Evolutionary conservation across 2,329 filamentous ascomycete species (phyloP).

Genomic region (Aureobasidium sp.): DNA sequence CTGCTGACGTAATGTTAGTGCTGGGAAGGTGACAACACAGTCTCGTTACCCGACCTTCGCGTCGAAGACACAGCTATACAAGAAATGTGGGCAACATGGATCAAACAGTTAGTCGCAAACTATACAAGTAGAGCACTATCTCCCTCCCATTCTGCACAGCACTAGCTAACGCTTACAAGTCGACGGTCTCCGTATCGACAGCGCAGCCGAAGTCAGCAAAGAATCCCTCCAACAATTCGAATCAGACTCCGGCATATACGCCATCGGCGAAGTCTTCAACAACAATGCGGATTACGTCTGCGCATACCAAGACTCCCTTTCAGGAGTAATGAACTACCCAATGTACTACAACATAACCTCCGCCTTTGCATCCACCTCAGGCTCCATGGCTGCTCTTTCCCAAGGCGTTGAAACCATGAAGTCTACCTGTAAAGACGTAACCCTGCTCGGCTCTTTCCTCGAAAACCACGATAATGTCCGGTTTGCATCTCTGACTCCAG

Average conservation of each 20-base stretch:
- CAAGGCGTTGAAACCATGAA: slow-evolving; percentile 36
- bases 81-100: slow-evolving; percentile 61
- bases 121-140: slow-evolving; percentile 52
- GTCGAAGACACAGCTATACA: slow-evolving; percentile 58
- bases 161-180: slow-evolving; percentile 35
- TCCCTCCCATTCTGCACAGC: too few relatives aligned
- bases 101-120: slow-evolving; percentile 62
- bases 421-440: slow-evolving; percentile 40
- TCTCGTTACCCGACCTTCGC: slow-evolving; percentile 66
- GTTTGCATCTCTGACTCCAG: slow-evolving; percentile 41
- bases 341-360: slow-evolving; percentile 42
- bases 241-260: slow-evolving; percentile 37
- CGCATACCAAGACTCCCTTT: slow-evolving; percentile 45
- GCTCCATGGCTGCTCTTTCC: slow-evolving; percentile 44
- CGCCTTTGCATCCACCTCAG: slow-evolving; percentile 40
- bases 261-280: slow-evolving; percentile 50
- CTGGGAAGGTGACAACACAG: slow-evolving; percentile 51
- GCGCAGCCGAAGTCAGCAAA: slow-evolving; percentile 50
- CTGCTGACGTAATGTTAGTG: neutral
- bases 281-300: slow-evolving; percentile 39
- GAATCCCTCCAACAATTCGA: slow-evolving; percentile 44
- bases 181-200: slow-evolving; percentile 57
- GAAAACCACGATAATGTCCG: slow-evolving; percentile 48
- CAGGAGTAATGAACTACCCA: too few relatives aligned
- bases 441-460: slow-evolving; percentile 41